Percentiles rank a stretch among this genome's conserved stretches.
Conservation (phyloP, 768 basidiomycete genomes). For the Suillus fuscotomentosus region DNA sequence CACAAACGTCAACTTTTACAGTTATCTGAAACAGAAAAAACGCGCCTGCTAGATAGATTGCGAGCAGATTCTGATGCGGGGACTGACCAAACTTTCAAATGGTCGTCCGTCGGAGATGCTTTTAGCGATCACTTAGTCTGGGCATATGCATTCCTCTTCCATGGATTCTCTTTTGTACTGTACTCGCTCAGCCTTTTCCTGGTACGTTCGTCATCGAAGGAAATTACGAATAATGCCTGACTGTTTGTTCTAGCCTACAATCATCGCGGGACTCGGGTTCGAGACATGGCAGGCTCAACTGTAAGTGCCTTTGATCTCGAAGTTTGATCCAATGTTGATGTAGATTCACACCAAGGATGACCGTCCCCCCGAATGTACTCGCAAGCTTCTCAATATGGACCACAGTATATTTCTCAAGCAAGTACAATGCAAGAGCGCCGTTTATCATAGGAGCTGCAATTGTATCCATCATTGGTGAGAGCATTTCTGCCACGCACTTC, state of each 20-base stretch:
- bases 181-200: slow-evolving; percentile 60
- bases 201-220: slow-evolving; percentile 29
- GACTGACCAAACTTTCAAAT: slow-evolving; percentile 52
- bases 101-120: slow-evolving; percentile 56
- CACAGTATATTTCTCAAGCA: slow-evolving; percentile 52
- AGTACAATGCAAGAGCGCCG: slow-evolving; percentile 43
- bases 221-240: not conserved
- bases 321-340: not conserved
- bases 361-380: slow-evolving; percentile 56
- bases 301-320: slow-evolving; percentile 29
- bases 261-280: slow-evolving; percentile 57
- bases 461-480: slow-evolving; percentile 51
- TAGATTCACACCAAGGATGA: slow-evolving; percentile 39
- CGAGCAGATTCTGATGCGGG: slow-evolving; percentile 54
- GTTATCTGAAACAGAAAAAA: slow-evolving; percentile 53
- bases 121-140: slow-evolving; percentile 58
- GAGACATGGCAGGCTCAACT: slow-evolving; percentile 60
- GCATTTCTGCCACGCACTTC: not conserved
- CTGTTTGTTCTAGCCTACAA: slow-evolving; percentile 45
- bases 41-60: slow-evolving; percentile 47
- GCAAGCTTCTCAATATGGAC: slow-evolving; percentile 49
- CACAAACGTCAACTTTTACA: slow-evolving; percentile 18
- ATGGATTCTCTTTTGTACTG: slow-evolving; percentile 57
- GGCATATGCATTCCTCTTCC: slow-evolving; percentile 60
- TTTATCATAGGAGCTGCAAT: slow-evolving; percentile 51